Conservation (phyloP, 2,329 filamentous ascomycete species). For the Cladobotryum protrusum region DNA sequence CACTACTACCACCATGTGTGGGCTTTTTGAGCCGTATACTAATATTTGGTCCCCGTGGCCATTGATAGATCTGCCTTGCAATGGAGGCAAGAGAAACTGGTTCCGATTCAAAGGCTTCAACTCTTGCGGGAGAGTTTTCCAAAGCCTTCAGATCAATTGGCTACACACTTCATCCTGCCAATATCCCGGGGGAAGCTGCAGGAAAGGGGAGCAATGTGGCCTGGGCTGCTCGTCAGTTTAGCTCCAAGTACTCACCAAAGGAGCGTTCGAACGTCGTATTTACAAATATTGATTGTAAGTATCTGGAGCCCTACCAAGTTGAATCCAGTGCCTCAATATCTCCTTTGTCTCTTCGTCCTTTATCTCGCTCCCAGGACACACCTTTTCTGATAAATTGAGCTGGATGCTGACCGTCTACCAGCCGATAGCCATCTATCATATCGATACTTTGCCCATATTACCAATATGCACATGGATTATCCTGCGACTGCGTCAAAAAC, state of each 20-base stretch:
- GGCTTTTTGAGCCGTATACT: background rate
- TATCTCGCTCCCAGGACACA: background rate
- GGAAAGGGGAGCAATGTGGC: conserved; percentile 71
- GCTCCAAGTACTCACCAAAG: conserved; percentile 50
- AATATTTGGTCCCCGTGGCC: background rate
- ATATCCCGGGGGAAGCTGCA: conserved; percentile 61
- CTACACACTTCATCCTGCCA: conserved; percentile 60
- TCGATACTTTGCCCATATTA: conserved; percentile 61
- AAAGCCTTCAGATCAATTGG: conserved; percentile 61
- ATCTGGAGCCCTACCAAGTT: background rate
- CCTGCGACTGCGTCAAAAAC: conserved; percentile 56
- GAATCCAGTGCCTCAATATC: background rate
- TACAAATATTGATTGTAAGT: conserved; percentile 67
- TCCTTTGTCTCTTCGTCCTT: background rate
- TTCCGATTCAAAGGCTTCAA: conserved; percentile 54
- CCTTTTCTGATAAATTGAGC: conserved; percentile 11
- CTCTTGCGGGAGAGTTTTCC: conserved; percentile 55
- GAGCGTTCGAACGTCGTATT: conserved; percentile 57
- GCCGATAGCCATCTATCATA: conserved; percentile 65
- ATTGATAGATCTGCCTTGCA: conserved; percentile 57
- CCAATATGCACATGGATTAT: conserved; percentile 54
- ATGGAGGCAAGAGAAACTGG: conserved; percentile 65
- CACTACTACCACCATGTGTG: background rate
- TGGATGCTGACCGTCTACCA: conserved; percentile 21
- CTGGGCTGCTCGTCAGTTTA: conserved; percentile 63